Base-by-base conservation (phyloP, 768 basidiomycete species). In the Termitomyces sp. region DNA sequence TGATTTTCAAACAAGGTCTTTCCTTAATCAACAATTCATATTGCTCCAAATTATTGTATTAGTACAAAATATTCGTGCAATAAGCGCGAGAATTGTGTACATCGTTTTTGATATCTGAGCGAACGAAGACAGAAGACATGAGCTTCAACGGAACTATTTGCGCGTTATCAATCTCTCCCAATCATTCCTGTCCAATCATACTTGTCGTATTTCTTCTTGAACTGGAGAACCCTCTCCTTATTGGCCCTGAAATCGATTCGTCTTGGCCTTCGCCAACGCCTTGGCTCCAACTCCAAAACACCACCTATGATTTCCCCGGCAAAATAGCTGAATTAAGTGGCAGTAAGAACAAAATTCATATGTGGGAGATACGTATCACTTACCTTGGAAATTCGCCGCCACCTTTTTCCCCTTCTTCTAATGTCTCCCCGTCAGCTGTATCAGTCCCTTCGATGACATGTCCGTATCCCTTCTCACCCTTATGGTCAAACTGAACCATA, bases 401-500 rank as follows among this genome's bases (percentile, higher is more conserved):
- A 2, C 94, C 94, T 67, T 91, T 91, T 65, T 89, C 92, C 1
- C 91, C 93, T 68, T 94, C 94, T 61, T 90, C 89, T 33, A 88
- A 70, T 32, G 56, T 62, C 45, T 71, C 70, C 26, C 58, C 66
- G 5, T 62, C 65, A 20, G 44, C 79, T 81, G 28, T 79, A 81
- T 61, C 84, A 0, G 84, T 82, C 1, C 97, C 97, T 70, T 99
- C 97, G 60, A 99, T 97, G 60, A 99, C 92, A 71, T 99, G 97
- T 0, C 97, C 97, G 68, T 94, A 99, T 2, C 97, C 97, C 67
- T 92, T 94, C 72, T 98, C 94, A 26, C 97, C 94, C 66, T 95
- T 98, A 72, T 98, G 80, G 72, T 99, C 97, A 71, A 96, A 99
- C 65, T 96, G 94, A 7, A 98, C 91, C 92, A 95, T 96, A 66